Evolutionary conservation across 768 basidiomycete species (phyloP), one percentile per base, ranked within the genome.

Genomic region (Trametopsis cervina): DNA sequence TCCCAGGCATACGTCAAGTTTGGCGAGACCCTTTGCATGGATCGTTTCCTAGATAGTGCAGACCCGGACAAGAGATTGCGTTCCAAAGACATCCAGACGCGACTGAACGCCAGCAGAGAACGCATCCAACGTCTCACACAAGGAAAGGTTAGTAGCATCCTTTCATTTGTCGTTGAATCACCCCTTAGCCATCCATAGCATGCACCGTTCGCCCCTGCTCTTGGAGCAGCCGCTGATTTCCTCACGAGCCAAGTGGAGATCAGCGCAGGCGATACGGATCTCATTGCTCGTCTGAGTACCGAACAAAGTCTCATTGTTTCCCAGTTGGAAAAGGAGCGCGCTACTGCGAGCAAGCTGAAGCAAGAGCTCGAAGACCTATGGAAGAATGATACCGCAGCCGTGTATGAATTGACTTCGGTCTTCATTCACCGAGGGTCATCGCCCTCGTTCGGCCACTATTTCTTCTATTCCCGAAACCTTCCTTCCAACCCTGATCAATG

Each of bases 1-100:
- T 92, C 89, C 4, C 95, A 99, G 60, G 92, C 91, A 3, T 95
- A 92, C 63, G 85, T 99, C 54, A 87, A 83, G 58, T 96, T 95
- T 60, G 81, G 75, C 15, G 88, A 93, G 64, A 86, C 80, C 9
- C 73, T 99, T 12, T 84, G 79, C 60, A 81, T 98, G 78, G 93
- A 96, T 64, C 83, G 96, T 12, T 99, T 94, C 71, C 70, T 95
- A 60, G 85, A 89, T 51, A 77, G 72, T 41, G 85, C 81, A 2
- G 76, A 87, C 57, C 72, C 77, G 0, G 70, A 74, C 51, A 92
- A 89, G 74, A 85, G 81, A 57, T 71, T 73, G 15, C 75, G 73
- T 38, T 82, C 87, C 1, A 89, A 86, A 53, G 69, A 68, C 20
- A 76, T 95, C 47, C 85, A 91, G 48, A 58, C 72, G 2, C 72